Conservation (phyloP, 495 filamentous ascomycete genomes). For the Podospora bellae-mahoneyi region DNA sequence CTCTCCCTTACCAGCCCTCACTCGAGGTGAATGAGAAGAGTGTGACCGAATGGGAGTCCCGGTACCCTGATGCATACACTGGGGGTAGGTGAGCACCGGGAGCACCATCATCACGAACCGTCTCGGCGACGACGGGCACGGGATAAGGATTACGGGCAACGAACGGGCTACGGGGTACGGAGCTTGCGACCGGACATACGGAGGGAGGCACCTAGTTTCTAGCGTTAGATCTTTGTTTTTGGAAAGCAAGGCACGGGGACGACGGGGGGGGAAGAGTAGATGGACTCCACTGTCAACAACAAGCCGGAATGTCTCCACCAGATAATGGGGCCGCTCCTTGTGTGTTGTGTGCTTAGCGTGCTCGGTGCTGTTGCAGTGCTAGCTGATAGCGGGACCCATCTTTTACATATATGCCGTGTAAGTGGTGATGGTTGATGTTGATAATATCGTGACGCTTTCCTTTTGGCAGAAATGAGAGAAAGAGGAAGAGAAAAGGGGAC, state of each 20-base stretch:
- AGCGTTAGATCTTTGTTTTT: not conserved
- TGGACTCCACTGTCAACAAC: slow-evolving; percentile 5
- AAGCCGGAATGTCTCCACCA: slow-evolving; percentile 8
- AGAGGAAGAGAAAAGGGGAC: slow-evolving; percentile 3
- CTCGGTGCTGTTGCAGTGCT: not conserved
- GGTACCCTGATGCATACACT: not conserved
- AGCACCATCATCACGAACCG: not conserved
- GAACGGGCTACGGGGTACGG: not conserved
- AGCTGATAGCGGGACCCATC: not conserved
- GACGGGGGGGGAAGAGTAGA: not conserved
- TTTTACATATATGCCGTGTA: not conserved
- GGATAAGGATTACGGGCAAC: not conserved
- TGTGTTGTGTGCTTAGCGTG: not conserved
- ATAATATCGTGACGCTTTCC: not conserved
- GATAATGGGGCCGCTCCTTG: not conserved
- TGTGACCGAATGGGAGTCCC: too few species aligned
- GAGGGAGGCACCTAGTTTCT: not conserved
- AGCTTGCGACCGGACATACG: not conserved
- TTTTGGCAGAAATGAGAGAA: not conserved
- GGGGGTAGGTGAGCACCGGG: not conserved
- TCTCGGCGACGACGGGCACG: not conserved
- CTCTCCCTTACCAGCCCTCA: too few species aligned
- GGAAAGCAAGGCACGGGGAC: not conserved
- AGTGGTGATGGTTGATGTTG: slow-evolving; percentile 8
- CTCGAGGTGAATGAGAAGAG: too few species aligned